These are phyloP conservation scores for Sindora glabra DNA, from an alignment of 306 rosid species.

Conservation along the genomic window DNA sequence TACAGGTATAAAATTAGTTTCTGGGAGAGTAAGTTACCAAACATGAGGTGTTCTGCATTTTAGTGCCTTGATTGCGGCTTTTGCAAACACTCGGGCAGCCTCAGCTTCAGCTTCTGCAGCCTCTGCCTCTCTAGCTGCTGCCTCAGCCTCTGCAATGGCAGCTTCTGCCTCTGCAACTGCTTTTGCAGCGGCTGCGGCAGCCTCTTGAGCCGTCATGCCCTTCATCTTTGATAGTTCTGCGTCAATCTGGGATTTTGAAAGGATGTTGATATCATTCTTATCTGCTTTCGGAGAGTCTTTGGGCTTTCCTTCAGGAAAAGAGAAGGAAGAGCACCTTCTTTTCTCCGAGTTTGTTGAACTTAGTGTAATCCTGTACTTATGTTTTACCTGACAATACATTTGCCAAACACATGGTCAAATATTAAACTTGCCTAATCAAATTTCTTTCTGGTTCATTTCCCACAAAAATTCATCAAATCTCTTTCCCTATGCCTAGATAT, in stretches of 20 bases:
- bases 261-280: slow-evolving; percentile 39
- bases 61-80: slow-evolving; percentile 82
- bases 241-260: slow-evolving; percentile 64
- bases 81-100: slow-evolving; percentile 84
- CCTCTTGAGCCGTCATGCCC: slow-evolving; percentile 82
- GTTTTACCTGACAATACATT: slow-evolving; percentile 54
- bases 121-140: slow-evolving; percentile 91
- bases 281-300: slow-evolving; percentile 45
- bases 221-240: slow-evolving; percentile 64
- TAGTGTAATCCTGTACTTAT: slow-evolving; percentile 61
- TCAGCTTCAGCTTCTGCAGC: slow-evolving; percentile 92
- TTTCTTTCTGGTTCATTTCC: background rate
- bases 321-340: slow-evolving; percentile 45
- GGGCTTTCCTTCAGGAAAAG: slow-evolving; percentile 44
- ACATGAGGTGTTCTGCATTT: slow-evolving; percentile 51
- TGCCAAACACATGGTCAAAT: background rate
- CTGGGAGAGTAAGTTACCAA: slow-evolving; percentile 32
- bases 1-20: background rate
- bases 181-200: slow-evolving; percentile 77
- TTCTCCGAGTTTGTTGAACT: slow-evolving; percentile 47
- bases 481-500: slow-evolving; percentile 7
- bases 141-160: slow-evolving; percentile 86
- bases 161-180: slow-evolving; percentile 95
- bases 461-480: slow-evolving; percentile 2
- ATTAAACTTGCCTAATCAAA: background rate